Conservation (phyloP, 306 rosid species). For the Corylus avellana region DNA sequence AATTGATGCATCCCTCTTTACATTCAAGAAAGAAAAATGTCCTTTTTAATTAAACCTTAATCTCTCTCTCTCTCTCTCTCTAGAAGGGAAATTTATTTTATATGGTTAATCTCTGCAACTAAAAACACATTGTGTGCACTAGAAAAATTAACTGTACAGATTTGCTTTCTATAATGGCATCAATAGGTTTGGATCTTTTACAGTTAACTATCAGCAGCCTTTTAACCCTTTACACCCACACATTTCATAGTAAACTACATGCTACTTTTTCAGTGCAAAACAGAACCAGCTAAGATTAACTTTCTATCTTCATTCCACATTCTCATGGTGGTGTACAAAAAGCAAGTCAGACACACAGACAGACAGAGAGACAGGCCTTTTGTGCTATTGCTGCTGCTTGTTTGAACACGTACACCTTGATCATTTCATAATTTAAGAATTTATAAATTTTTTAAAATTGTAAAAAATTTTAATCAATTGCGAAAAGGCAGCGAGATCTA, state of each 20-base stretch:
- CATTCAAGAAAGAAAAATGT: background rate
- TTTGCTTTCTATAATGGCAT: conserved; percentile 26
- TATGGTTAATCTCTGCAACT: background rate
- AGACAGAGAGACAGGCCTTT: conserved; percentile 11
- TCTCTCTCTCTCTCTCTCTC: background rate
- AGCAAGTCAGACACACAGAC: conserved; percentile 15
- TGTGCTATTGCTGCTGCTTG: conserved; percentile 49
- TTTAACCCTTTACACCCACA: conserved; percentile 20
- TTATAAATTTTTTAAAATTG: too few relatives aligned
- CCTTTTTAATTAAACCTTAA: background rate
- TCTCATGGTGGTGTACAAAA: conserved; percentile 55
- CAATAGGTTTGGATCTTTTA: conserved; percentile 21
- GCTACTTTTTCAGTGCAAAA: conserved; percentile 33
- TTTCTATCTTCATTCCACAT: conserved; percentile 32
- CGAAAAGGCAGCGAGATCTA: too few relatives aligned
- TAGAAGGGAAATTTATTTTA: background rate
- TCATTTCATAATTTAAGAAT: background rate
- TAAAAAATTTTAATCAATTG: too few relatives aligned
- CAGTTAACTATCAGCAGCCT: conserved; percentile 36
- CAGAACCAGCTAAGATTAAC: conserved; percentile 23
- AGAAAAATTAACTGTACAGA: conserved; percentile 32
- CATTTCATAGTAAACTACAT: conserved; percentile 22
- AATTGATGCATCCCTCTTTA: background rate
- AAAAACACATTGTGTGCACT: conserved; percentile 23
- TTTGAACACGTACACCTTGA: conserved; percentile 74